Evolutionary conservation across 352 stramenopile genomes (phyloP), one percentile per base, ranked within the genome.

Genomic region (Globisporangium abappressorium): DNA sequence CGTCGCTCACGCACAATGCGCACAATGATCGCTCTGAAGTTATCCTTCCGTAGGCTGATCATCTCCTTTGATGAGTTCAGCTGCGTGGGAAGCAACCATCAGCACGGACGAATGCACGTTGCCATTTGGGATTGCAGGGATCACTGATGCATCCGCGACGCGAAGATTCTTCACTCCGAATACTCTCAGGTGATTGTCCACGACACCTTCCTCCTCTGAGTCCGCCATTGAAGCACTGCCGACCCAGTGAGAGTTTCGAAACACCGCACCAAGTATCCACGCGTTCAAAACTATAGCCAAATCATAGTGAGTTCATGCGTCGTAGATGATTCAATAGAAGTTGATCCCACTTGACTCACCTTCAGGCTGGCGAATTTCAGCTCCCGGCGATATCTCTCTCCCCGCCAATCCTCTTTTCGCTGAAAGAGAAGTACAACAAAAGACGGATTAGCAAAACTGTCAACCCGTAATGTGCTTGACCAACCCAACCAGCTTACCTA

Each of bases 201-300:
- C 84, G 47, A 92, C 84, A 34, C 70, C 82, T 0, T 81, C 71
- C 1, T 79, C 58, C 36, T 80, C 68, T 1, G 66, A 65, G 2
- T 60, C 64, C 22, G 69, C 87, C 86, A 97, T 96, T 2, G 81
- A 75, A 15, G 85, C 85, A 68, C 81, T 92, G 34, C 91, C 85
- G 30, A 92, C 84, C 90, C 90, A 96, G 59, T 97, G 90, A 14
- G 81, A 89, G 65, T 97, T 97, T 30, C 80, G 79, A 47, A 95
- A 91, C 2, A 90, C 73, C 56, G 87, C 76, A 38, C 76, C 55
- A 22, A 76, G 66, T 7, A 97, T 80, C 83, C 89, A 96, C 8
- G 70, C 59, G 20, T 89, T 65, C 65, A 97, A 70, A 22, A 79
- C 81, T 84, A 22, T 33, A 34, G 1, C 61, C 34, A 51, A 58